Evolutionary conservation across 192 early-diverging fungal species (phyloP), one percentile per base, ranked within the genome.

Genomic region (Linderina pennispora): DNA sequence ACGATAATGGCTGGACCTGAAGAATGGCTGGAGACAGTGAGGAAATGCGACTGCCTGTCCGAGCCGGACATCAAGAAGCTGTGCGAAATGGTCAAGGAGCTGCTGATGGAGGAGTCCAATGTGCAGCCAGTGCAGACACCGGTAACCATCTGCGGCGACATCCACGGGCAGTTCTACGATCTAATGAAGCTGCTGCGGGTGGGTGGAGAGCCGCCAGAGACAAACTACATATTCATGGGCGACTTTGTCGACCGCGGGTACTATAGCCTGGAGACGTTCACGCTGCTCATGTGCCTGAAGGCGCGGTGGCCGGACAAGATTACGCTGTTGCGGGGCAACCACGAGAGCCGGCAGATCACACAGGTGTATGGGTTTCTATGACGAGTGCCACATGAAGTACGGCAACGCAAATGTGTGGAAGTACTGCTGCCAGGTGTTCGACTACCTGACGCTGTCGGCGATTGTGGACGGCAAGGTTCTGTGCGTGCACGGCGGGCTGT

Each of bases 201-300:
- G 10, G 92, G 92, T 43, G 95, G 95, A 11, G 92, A 96, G 69
- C 78, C 93, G 20, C 90, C 93, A 32, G 79, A 81, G 51, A 96
- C 91, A 15, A 87, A 88, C 68, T 98, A 98, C 70, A 94, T 98
- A 55, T 98, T 98, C 63, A 96, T 98, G 92, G 95, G 95, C n/a
- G 95, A 98, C 67, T 98, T 94, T 76, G 95, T 98, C 4, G 95
- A 98, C 77, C 86, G 95, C 45, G 95, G 95, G 26, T 96, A 94
- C 77, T 94, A 94, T 73, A 89, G 86, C 75, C 75, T 98, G 50
- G 95, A 98, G 60, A 94, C 92, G 22, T 94, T 96, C 61, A 93
- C 92, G 15, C 55, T 96, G 47, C 74, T 98, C 37, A 83, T 96
- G 84, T 85, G 79, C 15, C 67, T 98, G 34, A 98, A 98, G 80